Evolutionary conservation across 768 basidiomycete species (phyloP).

Genomic region (Psilocybe cyanescens): DNA sequence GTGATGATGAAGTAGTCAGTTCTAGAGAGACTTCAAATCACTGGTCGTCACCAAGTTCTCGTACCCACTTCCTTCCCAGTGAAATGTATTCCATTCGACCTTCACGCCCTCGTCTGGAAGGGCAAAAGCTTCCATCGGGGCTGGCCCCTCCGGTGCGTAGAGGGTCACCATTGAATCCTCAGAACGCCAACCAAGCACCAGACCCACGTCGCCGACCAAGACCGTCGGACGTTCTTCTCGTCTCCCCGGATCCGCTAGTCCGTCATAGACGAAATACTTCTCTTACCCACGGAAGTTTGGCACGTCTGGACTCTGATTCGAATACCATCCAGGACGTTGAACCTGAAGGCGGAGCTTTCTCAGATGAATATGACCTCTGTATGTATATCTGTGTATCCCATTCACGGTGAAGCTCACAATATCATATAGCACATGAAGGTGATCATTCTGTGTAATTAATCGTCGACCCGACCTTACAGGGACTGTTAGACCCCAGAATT

Average conservation of each 20-base stretch:
- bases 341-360: slow-evolving; percentile 46
- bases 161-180: slow-evolving; percentile 39
- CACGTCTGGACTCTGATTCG: slow-evolving; percentile 14
- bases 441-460: slow-evolving; percentile 25
- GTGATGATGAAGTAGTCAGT: slow-evolving; percentile 32
- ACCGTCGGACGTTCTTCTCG: slow-evolving; percentile 26
- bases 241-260: slow-evolving; percentile 22
- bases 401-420: slow-evolving; percentile 12
- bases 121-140: slow-evolving; percentile 16
- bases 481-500: slow-evolving; percentile 69
- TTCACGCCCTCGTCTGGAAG: slow-evolving; percentile 23
- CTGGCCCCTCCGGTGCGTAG: slow-evolving; percentile 30
- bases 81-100: slow-evolving; percentile 22
- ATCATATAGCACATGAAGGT: slow-evolving; percentile 72
- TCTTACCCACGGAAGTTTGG: not conserved
- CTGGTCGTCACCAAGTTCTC: slow-evolving; percentile 20
- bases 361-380: slow-evolving; percentile 83
- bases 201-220: slow-evolving; percentile 31
- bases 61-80: slow-evolving; percentile 25
- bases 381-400: slow-evolving; percentile 32
- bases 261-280: slow-evolving; percentile 30
- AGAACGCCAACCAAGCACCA: slow-evolving; percentile 25
- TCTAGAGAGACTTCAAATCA: slow-evolving; percentile 16
- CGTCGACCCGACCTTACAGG: not conserved
- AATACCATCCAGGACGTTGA: slow-evolving; percentile 11